These are phyloP conservation scores for Lachnellula suecica DNA, from an alignment of 2,329 filamentous ascomycete species.

Conservation along the genomic window DNA sequence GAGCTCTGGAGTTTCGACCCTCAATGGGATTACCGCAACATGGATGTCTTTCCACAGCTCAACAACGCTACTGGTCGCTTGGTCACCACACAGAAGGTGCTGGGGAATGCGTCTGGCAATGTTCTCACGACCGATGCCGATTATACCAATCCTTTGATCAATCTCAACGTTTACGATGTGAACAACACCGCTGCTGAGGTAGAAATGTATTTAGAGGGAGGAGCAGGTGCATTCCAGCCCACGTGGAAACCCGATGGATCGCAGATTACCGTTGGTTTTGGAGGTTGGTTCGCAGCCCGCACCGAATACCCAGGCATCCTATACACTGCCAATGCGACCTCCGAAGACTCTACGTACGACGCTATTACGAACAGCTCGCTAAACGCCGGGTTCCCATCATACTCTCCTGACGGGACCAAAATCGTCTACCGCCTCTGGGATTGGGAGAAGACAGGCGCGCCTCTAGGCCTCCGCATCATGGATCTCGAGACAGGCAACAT, in stretches of 20 bases:
- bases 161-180: conserved; percentile 27
- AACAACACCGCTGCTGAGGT: neutral
- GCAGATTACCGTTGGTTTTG: conserved; percentile 39
- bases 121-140: conserved; percentile 35
- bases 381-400: conserved; percentile 41
- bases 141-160: conserved; percentile 25
- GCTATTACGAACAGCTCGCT: conserved; percentile 35
- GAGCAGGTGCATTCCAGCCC: conserved; percentile 39
- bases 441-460: conserved; percentile 11
- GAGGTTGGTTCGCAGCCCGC: conserved; percentile 40
- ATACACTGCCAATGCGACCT: conserved; percentile 14
- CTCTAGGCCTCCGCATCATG: conserved; percentile 33
- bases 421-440: conserved; percentile 38
- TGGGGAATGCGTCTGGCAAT: conserved; percentile 39
- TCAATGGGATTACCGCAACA: conserved; percentile 43
- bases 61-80: conserved; percentile 25
- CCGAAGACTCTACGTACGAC: conserved; percentile 25
- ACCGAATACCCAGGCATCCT: conserved; percentile 18
- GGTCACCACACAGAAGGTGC: conserved; percentile 39
- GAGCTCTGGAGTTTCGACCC: conserved; percentile 39
- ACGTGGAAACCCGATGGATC: conserved; percentile 38
- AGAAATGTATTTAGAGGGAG: neutral
- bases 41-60: conserved; percentile 40
- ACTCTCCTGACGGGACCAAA: conserved; percentile 36
- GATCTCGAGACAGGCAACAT: conserved; percentile 28